Percentiles rank a stretch among this genome's conserved stretches.
phyloP scores from a whole-genome alignment of 768 basidiomycete genomes.

The Flagelloscypha sp. region DNA sequence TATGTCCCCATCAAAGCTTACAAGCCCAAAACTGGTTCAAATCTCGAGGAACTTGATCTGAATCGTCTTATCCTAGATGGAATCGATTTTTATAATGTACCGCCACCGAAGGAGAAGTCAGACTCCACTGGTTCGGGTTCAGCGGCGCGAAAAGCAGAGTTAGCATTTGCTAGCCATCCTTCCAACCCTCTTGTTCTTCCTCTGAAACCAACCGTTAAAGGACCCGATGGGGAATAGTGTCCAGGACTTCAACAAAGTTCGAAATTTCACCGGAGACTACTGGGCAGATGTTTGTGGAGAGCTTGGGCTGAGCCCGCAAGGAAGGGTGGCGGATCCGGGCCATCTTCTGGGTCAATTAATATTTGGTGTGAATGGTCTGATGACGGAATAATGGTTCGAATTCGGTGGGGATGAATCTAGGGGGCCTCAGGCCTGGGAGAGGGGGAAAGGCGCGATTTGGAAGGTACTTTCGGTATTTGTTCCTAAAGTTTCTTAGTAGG shows the following conservation, averaged over 20 bases:
- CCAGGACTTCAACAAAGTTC: conserved; percentile 31
- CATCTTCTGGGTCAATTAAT: conserved; percentile 75
- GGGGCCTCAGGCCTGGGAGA: conserved; percentile 83
- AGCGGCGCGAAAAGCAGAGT: conserved; percentile 36
- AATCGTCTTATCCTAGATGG: conserved; percentile 53
- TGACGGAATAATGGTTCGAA: conserved; percentile 78
- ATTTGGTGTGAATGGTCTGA: conserved; percentile 92
- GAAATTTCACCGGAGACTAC: conserved; percentile 42
- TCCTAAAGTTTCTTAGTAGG: conserved; percentile 14
- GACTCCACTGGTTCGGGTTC: conserved; percentile 22
- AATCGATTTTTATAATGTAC: conserved; percentile 77
- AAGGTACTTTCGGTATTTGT: conserved; percentile 61
- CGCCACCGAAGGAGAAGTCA: conserved; percentile 20
- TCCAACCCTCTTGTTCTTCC: conserved; percentile 42
- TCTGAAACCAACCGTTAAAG: conserved; percentile 24
- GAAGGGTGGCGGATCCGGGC: conserved; percentile 86
- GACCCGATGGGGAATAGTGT: conserved; percentile 27
- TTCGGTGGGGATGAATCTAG: conserved; percentile 72
- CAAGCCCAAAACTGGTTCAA: conserved; percentile 40
- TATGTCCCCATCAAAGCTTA: conserved; percentile 63
- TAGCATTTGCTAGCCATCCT: conserved; percentile 51
- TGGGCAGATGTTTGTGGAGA: conserved; percentile 70
- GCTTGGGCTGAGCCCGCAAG: conserved; percentile 80
- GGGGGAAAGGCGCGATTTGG: conserved; percentile 77
- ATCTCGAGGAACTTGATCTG: conserved; percentile 39